phyloP scores from a whole-genome alignment of 2,329 filamentous ascomycete genomes.

The Aspergillus sp. region DNA sequence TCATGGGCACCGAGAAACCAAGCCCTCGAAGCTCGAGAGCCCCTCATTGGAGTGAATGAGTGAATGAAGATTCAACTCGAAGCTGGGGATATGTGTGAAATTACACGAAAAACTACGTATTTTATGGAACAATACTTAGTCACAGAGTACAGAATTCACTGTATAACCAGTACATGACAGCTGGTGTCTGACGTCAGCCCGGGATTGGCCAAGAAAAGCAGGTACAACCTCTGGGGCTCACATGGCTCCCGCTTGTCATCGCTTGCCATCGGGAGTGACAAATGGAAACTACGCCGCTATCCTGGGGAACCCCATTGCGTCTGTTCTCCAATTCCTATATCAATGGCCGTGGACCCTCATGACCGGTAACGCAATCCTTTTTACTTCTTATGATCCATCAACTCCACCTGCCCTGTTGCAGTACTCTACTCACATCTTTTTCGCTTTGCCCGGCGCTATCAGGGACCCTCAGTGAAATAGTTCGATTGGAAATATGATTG shows the following conservation, averaged over 20 bases:
- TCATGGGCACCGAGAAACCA: not conserved
- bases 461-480: not conserved
- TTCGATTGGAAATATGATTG: conserved; percentile 32
- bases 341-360: not conserved
- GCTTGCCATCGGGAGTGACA: conserved; percentile 35
- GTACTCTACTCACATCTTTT: not conserved
- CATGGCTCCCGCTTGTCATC: conserved; percentile 30
- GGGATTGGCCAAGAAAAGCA: conserved; percentile 16
- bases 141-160: not conserved
- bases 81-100: not conserved
- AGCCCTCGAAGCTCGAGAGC: not conserved
- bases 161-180: not conserved
- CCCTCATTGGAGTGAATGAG: not conserved
- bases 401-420: not conserved
- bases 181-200: conserved; percentile 7
- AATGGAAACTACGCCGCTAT: conserved; percentile 24
- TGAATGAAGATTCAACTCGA: not conserved
- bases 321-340: not conserved
- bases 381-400: not conserved
- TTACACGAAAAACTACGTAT: not conserved
- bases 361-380: not conserved
- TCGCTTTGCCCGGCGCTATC: not conserved
- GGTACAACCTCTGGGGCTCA: conserved; percentile 16
- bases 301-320: not conserved
- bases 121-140: not conserved